Evolutionary conservation across 2,329 filamentous ascomycete genomes (phyloP).

Genomic region (Colletotrichum simmondsii): DNA sequence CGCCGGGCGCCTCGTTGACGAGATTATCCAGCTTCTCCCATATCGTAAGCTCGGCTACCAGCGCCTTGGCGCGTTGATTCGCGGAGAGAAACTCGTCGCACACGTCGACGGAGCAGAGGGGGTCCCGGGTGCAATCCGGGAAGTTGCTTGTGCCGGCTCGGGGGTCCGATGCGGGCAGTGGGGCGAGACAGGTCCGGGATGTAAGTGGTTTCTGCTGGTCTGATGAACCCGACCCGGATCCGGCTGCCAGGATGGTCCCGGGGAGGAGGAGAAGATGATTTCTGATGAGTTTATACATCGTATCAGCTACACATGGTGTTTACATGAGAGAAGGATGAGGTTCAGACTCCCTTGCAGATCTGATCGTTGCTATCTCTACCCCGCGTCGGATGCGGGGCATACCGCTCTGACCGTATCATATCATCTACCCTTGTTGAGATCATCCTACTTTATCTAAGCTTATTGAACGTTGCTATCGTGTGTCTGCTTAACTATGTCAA

Average conservation of each 20-base stretch:
- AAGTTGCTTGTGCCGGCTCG: background rate
- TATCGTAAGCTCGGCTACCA: slow-evolving; percentile 61
- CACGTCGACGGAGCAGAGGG: slow-evolving; percentile 47
- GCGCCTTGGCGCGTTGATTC: slow-evolving; percentile 54
- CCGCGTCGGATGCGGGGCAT: slow-evolving; percentile 9
- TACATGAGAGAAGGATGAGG: background rate
- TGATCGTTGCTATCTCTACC: background rate
- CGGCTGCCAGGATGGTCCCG: background rate
- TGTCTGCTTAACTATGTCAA: no score
- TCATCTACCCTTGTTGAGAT: background rate
- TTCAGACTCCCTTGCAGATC: background rate
- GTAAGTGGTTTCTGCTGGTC: slow-evolving; percentile 7
- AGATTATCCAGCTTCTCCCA: slow-evolving; percentile 65
- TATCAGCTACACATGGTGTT: background rate
- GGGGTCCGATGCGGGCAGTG: background rate
- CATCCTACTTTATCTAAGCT: background rate
- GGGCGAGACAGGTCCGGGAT: slow-evolving; percentile 8
- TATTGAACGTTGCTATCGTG: background rate
- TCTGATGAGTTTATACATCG: background rate
- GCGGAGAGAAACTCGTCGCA: slow-evolving; percentile 57
- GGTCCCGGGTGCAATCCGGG: slow-evolving; percentile 41
- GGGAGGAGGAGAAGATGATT: background rate
- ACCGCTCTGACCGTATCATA: background rate
- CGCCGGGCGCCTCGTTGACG: slow-evolving; percentile 54
- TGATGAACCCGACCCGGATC: background rate